Evolutionary conservation across 495 filamentous ascomycete genomes (phyloP), one percentile per base, ranked within the genome.

Genomic region (Aspergillus hancockii): DNA sequence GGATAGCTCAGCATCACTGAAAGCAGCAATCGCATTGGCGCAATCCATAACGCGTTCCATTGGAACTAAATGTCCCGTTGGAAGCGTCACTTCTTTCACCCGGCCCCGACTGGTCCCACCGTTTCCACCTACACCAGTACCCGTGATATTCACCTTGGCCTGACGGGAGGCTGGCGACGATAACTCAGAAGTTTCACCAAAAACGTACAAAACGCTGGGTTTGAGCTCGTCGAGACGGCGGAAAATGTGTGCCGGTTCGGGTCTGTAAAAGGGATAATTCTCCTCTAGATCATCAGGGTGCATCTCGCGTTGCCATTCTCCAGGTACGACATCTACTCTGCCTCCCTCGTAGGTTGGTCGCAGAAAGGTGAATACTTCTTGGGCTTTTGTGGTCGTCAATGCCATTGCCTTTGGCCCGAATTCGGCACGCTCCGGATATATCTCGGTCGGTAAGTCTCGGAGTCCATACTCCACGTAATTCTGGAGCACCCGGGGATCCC

Each of bases 161-260:
- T 73, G 63, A 25, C 81, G 75, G 3, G 75, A 55, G 1, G 71
- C 69, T 0, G 83, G 79, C 0, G 58, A 18, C 0, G 81, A 84
- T 19, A 92, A 69, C 1, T 75, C 58, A 10, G 80, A 85, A 6
- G 70, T 61, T 14, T 63, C 58, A n/a, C 89, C 91, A 69, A 90
- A 90, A 18, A 94, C 65, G 72, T 88, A 95, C 21, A 94, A 69
- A 6, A 86, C 83, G 7, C 80, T 80, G 0, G 90, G 90, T 7
- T 84, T 80, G 22, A 96, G 62, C 52, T 79, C 62, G 0, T 82
- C 81, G 4, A 96, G 77, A 34, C 80, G 71, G 13, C 72, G 59
- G 34, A 87, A 84, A 21, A 84, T 84, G 21, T 64, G 61, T 16
- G 71, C 62, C 6, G 84, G 81, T 60, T 92, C 91, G 31, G 88